Base-by-base conservation (phyloP, 768 basidiomycete genomes). In the Amanita jacksonii region DNA sequence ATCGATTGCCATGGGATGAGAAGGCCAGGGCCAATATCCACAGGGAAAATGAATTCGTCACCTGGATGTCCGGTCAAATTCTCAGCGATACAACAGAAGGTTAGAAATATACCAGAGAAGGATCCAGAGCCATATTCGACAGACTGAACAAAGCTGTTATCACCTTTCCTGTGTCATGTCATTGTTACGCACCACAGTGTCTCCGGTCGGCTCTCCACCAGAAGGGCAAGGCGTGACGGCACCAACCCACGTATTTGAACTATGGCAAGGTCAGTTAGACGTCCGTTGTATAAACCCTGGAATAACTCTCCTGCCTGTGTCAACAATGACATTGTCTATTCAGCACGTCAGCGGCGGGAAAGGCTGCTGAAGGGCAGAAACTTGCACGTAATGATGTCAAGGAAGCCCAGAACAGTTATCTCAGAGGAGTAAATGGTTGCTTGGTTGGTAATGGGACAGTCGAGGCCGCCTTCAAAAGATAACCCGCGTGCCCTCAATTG, bases 41-140 rank as follows among this genome's bases (percentile, higher is more conserved):
- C 76, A 2, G 62, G 64, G 56, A 84, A 81, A 13, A 56, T 66
- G 53, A 61, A 73, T 52, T 70, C 69, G 43, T 58, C 66, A 20
- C 70, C 69, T n/a, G n/a, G n/a, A n/a, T n/a, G n/a, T n/a, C n/a
- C n/a, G n/a, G n/a, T n/a, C n/a, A n/a, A n/a, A n/a, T n/a, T n/a
- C n/a, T n/a, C n/a, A n/a, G n/a, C n/a, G n/a, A n/a, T n/a, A n/a
- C n/a, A n/a, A n/a, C n/a, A n/a, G n/a, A n/a, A n/a, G n/a, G n/a
- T n/a, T n/a, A n/a, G n/a, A n/a, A n/a, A n/a, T n/a, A n/a, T n/a
- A 70, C 79, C 79, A 31, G 68, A 69, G 62, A 81, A 79, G 2
- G 62, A 69, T n/a, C 78, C 80, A 30, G 73, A 74, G 41, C 81
- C 80, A 49, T 84, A 84, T 5, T 59, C 55, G 28, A 79, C 75